Base-by-base conservation (phyloP, 108 stramenopile genomes). In the Skeletonema tropicum region DNA sequence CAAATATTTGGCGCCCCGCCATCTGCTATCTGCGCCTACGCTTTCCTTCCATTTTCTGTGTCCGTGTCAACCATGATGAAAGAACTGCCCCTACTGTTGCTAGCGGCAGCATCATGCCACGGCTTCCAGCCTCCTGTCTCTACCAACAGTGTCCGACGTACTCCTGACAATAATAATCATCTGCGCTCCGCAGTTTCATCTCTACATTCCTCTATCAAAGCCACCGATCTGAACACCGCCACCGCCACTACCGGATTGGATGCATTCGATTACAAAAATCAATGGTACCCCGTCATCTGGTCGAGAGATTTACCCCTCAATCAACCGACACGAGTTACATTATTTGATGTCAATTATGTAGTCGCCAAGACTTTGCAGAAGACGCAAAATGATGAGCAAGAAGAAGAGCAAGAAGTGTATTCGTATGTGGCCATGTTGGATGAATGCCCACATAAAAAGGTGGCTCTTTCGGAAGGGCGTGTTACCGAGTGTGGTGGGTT, bases 311-410 rank as follows among this genome's bases (percentile, higher is more conserved):
- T 92, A n/a, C 77, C 63, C n/a, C 35, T 82, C 29, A 81, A 87
- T 35, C 66, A 78, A 38, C 88, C 87, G 0, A 85, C 85, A 31
- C 72, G 82, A 48, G 85, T 92, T 3, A 87, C 88, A 12, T 58
- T 92, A 38, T 89, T 92, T 78, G 90, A 92, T 68, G 84, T 86
- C 10, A 82, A 88, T 62, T 92, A 92, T 74, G 88, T 87, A 14
- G 70, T 92, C 46, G 79, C 85, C 21, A 82, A 75, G 39, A 73
- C 72, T 14, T 32, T 35, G 49, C 46, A 71, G 36, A 19, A 60
- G 15, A 49, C 6, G 48, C 48, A 49, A 49, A 19, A 49, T 19
- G 31, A 62, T 39, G 64, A 39, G 15, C 46, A 14, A 23, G 6
- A 30, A 17, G 64, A 75, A 30, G 73, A n/a, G n/a, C n/a, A 30